Percentiles rank a stretch among this genome's conserved stretches.
These are phyloP conservation scores for Fusarium mexicanum DNA, from an alignment of 2,329 filamentous ascomycete species.

Conservation along the genomic window DNA sequence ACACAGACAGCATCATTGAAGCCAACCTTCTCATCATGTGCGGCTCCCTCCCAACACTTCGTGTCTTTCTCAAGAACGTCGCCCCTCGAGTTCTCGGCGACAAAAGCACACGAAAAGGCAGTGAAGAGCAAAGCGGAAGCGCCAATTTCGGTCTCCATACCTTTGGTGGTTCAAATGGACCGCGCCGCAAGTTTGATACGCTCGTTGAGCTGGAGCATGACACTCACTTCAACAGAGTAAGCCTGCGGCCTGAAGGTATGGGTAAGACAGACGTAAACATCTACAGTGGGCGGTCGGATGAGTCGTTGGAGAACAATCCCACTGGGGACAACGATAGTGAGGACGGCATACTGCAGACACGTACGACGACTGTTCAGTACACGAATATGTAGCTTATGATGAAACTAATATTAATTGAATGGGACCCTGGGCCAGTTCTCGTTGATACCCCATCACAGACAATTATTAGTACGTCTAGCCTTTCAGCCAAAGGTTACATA, in stretches of 20 bases:
- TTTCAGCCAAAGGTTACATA: too few relatives aligned
- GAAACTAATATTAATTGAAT: not conserved
- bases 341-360: constrained; percentile 5
- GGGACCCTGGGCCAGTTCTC: too few relatives aligned
- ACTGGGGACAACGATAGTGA: not conserved
- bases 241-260: not conserved
- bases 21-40: constrained; percentile 12
- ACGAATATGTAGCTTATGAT: not conserved
- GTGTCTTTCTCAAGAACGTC: constrained; percentile 9
- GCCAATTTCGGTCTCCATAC: not conserved
- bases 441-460: too few relatives aligned
- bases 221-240: not conserved
- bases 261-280: constrained; percentile 1
- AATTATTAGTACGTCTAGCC: too few relatives aligned
- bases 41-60: constrained; percentile 1
- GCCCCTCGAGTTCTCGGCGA: constrained; percentile 9
- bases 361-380: constrained; percentile 2
- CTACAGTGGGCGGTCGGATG: not conserved
- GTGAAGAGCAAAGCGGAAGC: not conserved
- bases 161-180: constrained; percentile 2
- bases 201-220: constrained; percentile 12
- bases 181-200: constrained; percentile 8
- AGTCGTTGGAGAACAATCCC: not conserved
- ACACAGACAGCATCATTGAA: not conserved
- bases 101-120: not conserved